Evolutionary conservation across 2,329 filamentous ascomycete species (phyloP), one percentile per base, ranked within the genome.

Genomic region (Curvularia eragrostidis): DNA sequence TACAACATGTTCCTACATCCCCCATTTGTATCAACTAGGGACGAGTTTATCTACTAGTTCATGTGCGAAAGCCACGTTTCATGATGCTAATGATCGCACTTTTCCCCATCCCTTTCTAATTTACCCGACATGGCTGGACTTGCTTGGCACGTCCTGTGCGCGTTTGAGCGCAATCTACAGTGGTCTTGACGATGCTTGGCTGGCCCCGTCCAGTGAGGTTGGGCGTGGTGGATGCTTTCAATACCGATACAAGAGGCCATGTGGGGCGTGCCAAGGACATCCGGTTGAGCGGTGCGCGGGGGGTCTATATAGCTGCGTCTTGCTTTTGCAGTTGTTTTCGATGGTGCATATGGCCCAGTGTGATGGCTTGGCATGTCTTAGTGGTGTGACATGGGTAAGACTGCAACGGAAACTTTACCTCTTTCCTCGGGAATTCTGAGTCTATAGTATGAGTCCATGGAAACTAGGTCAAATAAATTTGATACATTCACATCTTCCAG

Each of bases 1-100:
- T 36, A 36, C 6, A 36, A 36, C 34, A 36, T 36, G 2, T 36
- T 18, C 8, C 34, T 13, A 7, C 15, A 36, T n/a, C 5, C 5
- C 15, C 5, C 34, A 36, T 15, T n/a, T 46, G 5, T n/a, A n/a
- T n/a, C 13, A 36, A n/a, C 34, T 48, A 24, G 34, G 34, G 12
- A 36, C 6, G 48, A 8, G 21, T 26, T 26, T n/a, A 26, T 43
- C 6, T 43, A 43, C 15, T 26, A n/a, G 3, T 7, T 24, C n/a
- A 42, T 12, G 54, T 18, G 38, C n/a, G 54, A 57, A 60, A 65
- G 63, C 63, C 63, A 65, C 63, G 63, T 64, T 65, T 64, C 63
- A 64, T 44, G 15, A 56, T 51, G 52, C 30, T 28, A 50, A 54
- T 51, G 54, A 59, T 55, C 42, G 55, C 41, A 43, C n/a, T 38